Evolutionary conservation across 2,329 filamentous ascomycete genomes (phyloP).

Genomic region (Ascochyta rabiei): DNA sequence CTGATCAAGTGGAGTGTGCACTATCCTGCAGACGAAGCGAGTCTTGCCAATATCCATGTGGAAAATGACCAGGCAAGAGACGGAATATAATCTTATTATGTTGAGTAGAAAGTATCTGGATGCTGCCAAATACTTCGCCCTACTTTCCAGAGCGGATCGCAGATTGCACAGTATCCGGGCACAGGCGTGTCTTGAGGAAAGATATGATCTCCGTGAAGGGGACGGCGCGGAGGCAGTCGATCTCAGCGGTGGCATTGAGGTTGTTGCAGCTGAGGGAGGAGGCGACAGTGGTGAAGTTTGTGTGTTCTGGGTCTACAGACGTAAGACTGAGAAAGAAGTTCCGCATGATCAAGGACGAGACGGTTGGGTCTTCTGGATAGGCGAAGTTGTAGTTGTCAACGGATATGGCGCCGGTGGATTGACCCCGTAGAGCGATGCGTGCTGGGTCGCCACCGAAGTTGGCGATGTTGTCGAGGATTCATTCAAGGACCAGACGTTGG

Average conservation of each 20-base stretch:
- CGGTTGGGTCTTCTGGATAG: slow-evolving; percentile 56
- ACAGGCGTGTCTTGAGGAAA: slow-evolving; percentile 38
- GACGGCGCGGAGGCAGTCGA: slow-evolving; percentile 48
- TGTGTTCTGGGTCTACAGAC: slow-evolving; percentile 29
- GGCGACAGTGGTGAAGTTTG: slow-evolving; percentile 50
- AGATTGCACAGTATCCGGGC: no score
- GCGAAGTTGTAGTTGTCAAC: slow-evolving; percentile 59
- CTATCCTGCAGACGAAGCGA: no score
- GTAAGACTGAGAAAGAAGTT: slow-evolving; percentile 20
- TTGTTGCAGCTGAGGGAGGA: slow-evolving; percentile 43
- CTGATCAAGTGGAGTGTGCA: no score
- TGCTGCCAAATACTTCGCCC: no score
- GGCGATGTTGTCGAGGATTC: slow-evolving; percentile 50
- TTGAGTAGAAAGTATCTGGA: no score
- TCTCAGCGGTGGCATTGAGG: slow-evolving; percentile 28
- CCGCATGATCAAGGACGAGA: slow-evolving; percentile 33
- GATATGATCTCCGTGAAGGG: slow-evolving; percentile 35
- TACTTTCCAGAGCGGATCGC: no score
- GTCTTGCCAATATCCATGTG: no score
- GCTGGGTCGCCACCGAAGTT: slow-evolving; percentile 44
- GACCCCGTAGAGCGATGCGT: slow-evolving; percentile 50
- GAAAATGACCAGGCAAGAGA: no score
- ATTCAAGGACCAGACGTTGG: slow-evolving; percentile 48
- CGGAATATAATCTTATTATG: no score
- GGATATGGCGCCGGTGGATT: slow-evolving; percentile 47